Evolutionary conservation across 2,329 filamentous ascomycete genomes (phyloP).

Genomic region (Botrytis deweyae): DNA sequence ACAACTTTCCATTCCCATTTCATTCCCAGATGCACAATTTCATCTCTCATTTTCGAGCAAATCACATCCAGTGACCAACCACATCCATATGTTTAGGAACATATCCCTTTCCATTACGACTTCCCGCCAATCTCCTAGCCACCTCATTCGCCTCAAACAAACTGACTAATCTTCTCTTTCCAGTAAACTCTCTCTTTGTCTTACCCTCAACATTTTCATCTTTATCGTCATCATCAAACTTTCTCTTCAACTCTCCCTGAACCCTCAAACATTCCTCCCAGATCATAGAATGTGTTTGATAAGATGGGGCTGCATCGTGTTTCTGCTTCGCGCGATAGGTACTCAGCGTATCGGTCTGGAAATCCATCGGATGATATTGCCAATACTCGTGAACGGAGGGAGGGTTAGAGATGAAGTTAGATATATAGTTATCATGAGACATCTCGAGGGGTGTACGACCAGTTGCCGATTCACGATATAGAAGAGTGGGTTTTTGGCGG

Average conservation of each 20-base stretch:
- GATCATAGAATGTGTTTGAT: background rate
- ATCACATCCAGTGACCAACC: background rate
- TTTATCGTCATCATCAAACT: conserved; percentile 3
- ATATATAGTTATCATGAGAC: conserved; percentile 55
- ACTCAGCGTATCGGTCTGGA: background rate
- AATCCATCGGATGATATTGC: conserved; percentile 27
- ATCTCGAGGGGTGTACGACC: conserved; percentile 72
- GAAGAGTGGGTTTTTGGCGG: conserved; percentile 40
- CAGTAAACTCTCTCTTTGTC: conserved; percentile 26
- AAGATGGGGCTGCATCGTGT: background rate
- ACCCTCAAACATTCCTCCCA: conserved; percentile 21
- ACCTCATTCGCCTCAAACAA: conserved; percentile 62
- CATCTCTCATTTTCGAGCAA: too few relatives aligned
- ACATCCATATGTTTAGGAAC: background rate
- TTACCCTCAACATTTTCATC: conserved; percentile 29
- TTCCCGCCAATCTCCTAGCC: conserved; percentile 45
- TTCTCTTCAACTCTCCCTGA: conserved; percentile 15
- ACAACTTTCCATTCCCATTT: background rate
- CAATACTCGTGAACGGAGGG: conserved; percentile 29
- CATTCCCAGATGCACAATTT: background rate
- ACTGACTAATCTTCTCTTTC: conserved; percentile 54
- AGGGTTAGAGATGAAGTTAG: conserved; percentile 31
- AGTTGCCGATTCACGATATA: conserved; percentile 72
- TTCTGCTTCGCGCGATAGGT: background rate
- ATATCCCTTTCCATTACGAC: too few relatives aligned